Conservation (phyloP, 2,329 filamentous ascomycete genomes). For the Colletotrichum zoysiae region DNA sequence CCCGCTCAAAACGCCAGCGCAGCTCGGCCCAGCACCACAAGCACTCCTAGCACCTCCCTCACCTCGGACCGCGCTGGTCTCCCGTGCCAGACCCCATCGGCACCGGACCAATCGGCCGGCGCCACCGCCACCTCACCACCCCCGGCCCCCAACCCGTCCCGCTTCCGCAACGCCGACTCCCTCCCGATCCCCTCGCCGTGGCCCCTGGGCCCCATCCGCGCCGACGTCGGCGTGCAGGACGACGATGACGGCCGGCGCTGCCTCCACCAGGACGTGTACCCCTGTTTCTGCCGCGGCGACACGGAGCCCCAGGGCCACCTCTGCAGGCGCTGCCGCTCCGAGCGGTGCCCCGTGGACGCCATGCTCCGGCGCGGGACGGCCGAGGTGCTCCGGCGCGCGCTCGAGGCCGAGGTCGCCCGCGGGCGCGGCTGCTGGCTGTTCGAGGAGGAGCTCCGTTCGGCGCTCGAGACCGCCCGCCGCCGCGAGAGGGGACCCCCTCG, state of each 20-base stretch:
- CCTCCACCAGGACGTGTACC: conserved; percentile 9
- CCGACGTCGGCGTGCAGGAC: background rate
- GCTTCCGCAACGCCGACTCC: background rate
- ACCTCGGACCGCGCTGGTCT: background rate
- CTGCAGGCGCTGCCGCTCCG: conserved; percentile 5
- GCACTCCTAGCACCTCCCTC: background rate
- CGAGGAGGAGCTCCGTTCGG: background rate
- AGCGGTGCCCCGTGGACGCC: background rate
- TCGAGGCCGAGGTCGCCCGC: background rate
- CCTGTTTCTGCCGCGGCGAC: conserved; percentile 20
- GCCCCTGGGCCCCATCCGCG: background rate
- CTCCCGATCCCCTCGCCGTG: background rate
- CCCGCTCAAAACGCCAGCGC: background rate
- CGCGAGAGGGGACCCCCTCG: background rate
- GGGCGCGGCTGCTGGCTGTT: background rate
- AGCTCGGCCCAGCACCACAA: background rate
- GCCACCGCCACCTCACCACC: background rate
- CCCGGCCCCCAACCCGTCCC: background rate
- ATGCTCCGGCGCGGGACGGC: background rate
- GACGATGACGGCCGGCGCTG: background rate
- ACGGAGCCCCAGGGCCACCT: background rate
- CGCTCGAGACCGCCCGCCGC: background rate
- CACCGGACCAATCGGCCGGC: background rate
- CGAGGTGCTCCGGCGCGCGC: background rate
- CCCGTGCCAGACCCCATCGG: background rate